Base-by-base conservation (phyloP, 2,329 filamentous ascomycete genomes). In the Calonectria leucothoes region DNA sequence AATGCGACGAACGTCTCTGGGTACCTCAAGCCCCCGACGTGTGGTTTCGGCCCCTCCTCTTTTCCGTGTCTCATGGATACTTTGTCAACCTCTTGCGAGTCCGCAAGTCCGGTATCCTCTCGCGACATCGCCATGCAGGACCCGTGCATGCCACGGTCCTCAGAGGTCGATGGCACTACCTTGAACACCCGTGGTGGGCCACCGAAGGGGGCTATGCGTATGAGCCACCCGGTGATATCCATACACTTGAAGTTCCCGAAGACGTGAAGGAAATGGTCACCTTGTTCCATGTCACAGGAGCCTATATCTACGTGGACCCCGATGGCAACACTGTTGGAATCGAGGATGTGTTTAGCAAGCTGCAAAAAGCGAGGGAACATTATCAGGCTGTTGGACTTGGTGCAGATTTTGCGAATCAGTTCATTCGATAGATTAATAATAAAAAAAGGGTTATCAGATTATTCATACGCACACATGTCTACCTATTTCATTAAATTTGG, bases 161-260 rank as follows among this genome's bases (percentile, higher is more conserved):
- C 3, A 71, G 76, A 25, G 82, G 82, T 1, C 76, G 80, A 25
- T 84, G 82, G 83, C 83, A 84, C 66, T 84, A 84, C 52, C 79
- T 84, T 4, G 83, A 84, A 70, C 82, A 84, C 51, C 75, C 77
- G 0, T 84, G 82, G 82, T 84, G 82, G 83, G 83, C 82, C 0
- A 78, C 76, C 1, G 81, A 84, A 64, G 82, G 82, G 6, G 79
- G 83, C 4, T 82, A 83, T 71, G 80, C 82, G 0, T 84, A 80
- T 64, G 82, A 83, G 76, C 82, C 82, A 1, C 82, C 78, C 1
- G 82, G 82, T 2, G 81, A 84, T 55, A 84, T 84, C 33, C 82
- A 84, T 59, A 84, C 82, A 5, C 73, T 84, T 10, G 81, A 83
- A 63, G 82, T 83, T 0, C 81, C 82, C 0, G 80, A 82, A 1